A percentile compares a stretch with the other conserved stretches of the same genome.
Evolutionary conservation across 345 rosid genomes (phyloP).

Genomic region (Corchorus capsularis): DNA sequence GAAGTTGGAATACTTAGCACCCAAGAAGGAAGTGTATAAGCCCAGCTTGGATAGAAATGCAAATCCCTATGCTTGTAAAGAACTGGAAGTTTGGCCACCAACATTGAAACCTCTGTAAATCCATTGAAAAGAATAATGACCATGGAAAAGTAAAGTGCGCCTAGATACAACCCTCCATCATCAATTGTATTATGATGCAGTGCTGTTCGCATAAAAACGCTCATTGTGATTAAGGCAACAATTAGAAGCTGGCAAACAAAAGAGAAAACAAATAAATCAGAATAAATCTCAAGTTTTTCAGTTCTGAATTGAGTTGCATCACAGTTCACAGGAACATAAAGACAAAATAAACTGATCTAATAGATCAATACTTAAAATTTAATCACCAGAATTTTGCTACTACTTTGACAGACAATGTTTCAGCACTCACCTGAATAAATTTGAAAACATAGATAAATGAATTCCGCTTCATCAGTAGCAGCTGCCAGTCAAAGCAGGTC

Average conservation of each 20-base stretch:
- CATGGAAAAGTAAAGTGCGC: slow-evolving; percentile 91
- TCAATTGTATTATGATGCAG: slow-evolving; percentile 79
- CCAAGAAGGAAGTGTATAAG: slow-evolving; percentile 92
- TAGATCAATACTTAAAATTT: neutral
- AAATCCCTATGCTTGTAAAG: slow-evolving; percentile 96
- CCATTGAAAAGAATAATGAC: slow-evolving; percentile 97
- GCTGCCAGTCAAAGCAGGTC: slow-evolving; percentile 80
- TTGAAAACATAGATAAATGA: slow-evolving; percentile 90
- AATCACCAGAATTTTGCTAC: neutral
- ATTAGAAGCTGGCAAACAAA: slow-evolving; percentile 74
- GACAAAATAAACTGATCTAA: slow-evolving; percentile 8
- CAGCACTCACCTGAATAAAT: slow-evolving; percentile 75
- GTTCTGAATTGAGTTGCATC: slow-evolving; percentile 4
- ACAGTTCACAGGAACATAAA: neutral
- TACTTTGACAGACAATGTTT: neutral
- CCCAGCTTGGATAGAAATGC: slow-evolving; percentile 98
- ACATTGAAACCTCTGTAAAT: slow-evolving; percentile 96
- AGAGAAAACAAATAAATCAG: slow-evolving; percentile 25
- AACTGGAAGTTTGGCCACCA: slow-evolving; percentile 93
- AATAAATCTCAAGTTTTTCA: neutral
- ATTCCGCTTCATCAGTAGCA: slow-evolving; percentile 87
- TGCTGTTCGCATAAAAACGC: slow-evolving; percentile 86
- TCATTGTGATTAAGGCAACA: slow-evolving; percentile 94
- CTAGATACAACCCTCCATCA: slow-evolving; percentile 89
- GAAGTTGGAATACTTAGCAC: slow-evolving; percentile 84